Evolutionary conservation across 257 asterid species (phyloP).

Genomic region (Fraxinus pennsylvanica): DNA sequence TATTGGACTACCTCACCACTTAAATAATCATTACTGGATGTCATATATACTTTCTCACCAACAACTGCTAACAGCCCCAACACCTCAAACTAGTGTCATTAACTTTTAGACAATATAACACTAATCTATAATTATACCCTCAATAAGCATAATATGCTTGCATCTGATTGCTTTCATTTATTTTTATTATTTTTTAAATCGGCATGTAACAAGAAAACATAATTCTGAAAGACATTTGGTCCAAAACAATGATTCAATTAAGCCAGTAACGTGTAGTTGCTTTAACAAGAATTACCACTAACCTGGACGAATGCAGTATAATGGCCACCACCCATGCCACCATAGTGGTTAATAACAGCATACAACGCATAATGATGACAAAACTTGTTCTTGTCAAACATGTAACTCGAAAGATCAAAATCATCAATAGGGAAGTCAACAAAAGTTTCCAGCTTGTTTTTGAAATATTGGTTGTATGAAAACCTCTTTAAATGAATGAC

Average conservation of each 20-base stretch:
- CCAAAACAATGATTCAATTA: neutral
- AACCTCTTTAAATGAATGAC: constrained; percentile 78
- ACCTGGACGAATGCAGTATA: constrained; percentile 75
- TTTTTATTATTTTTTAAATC: neutral
- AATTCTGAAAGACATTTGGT: neutral
- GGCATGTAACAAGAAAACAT: neutral
- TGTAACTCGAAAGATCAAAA: constrained; percentile 61
- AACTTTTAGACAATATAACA: neutral
- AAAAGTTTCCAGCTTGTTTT: constrained; percentile 63
- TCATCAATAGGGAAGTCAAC: constrained; percentile 70
- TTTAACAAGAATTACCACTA: constrained; percentile 35
- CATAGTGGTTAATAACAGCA: constrained; percentile 76
- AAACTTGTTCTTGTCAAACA: constrained; percentile 35
- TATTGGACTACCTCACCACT: neutral
- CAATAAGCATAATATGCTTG: neutral
- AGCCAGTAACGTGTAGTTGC: constrained; percentile 10
- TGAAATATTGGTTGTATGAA: constrained; percentile 47
- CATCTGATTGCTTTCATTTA: neutral
- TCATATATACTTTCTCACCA: neutral
- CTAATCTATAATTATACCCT: neutral
- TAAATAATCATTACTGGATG: neutral
- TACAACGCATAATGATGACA: constrained; percentile 50
- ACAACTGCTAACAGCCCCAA: neutral
- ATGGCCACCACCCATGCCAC: constrained; percentile 71
- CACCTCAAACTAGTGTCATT: neutral